phyloP scores from a whole-genome alignment of 2,329 filamentous ascomycete genomes.

The Sarocladium strictum region DNA sequence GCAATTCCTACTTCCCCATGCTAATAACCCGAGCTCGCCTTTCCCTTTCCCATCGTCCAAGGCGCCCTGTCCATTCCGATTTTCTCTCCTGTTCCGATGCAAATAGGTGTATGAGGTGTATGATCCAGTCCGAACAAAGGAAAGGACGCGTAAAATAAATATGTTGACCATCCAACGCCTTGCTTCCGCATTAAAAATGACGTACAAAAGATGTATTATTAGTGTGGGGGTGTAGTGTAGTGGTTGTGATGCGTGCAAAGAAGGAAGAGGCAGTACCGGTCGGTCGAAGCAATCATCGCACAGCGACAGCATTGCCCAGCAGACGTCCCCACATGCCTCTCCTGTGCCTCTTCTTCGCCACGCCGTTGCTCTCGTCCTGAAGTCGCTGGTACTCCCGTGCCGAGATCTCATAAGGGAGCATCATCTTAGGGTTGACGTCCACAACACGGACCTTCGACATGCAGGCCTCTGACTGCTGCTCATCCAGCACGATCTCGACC shows the following conservation, averaged over 20 bases:
- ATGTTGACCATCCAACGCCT: slow-evolving; percentile 4
- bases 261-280: background rate
- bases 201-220: slow-evolving; percentile 4
- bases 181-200: slow-evolving; percentile 3
- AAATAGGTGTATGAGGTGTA: slow-evolving; percentile 3
- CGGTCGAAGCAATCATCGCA: slow-evolving; percentile 22
- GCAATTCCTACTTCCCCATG: too few species aligned
- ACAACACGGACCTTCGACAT: slow-evolving; percentile 25
- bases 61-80: too few species aligned
- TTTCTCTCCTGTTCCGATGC: background rate
- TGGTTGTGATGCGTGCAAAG: background rate
- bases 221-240: slow-evolving; percentile 5
- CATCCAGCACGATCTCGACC: slow-evolving; percentile 37
- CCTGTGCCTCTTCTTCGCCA: slow-evolving; percentile 39
- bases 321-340: slow-evolving; percentile 49
- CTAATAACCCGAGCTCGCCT: too few species aligned
- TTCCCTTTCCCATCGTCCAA: background rate
- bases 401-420: slow-evolving; percentile 52
- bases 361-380: slow-evolving; percentile 37
- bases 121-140: background rate
- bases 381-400: slow-evolving; percentile 45
- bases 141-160: background rate
- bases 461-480: slow-evolving; percentile 21
- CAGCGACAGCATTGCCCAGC: slow-evolving; percentile 38
- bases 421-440: slow-evolving; percentile 11